Evolutionary conservation across 768 basidiomycete species (phyloP).

Genomic region (Trametopsis cervina): DNA sequence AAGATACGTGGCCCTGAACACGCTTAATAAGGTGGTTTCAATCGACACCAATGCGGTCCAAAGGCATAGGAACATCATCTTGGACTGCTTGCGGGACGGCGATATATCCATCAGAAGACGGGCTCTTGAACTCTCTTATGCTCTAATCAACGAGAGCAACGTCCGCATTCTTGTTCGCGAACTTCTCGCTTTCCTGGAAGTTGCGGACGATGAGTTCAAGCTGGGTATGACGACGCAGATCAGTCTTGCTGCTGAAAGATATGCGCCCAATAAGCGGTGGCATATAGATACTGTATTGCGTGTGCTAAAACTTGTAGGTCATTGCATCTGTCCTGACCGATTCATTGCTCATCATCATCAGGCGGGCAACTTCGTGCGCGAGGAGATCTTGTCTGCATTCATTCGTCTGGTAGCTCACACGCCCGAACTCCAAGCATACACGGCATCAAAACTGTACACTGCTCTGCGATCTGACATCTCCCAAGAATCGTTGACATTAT

Average conservation of each 20-base stretch:
- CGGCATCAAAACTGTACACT: conserved; percentile 83
- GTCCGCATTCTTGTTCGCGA: conserved; percentile 90
- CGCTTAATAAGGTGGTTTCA: conserved; percentile 94
- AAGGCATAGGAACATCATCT: conserved; percentile 94
- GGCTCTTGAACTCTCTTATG: conserved; percentile 94
- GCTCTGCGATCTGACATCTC: conserved; percentile 89
- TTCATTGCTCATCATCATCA: conserved; percentile 24
- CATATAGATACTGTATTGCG: conserved; percentile 97
- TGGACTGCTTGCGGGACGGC: conserved; percentile 98
- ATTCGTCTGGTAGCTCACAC: conserved; percentile 96
- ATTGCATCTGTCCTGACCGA: neutral
- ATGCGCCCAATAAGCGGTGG: conserved; percentile 97
- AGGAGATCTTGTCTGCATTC: conserved; percentile 92
- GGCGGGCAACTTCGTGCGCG: conserved; percentile 97
- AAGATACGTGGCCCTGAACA: conserved; percentile 97
- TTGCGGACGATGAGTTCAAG: conserved; percentile 99
- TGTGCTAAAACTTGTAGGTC: conserved; percentile 79
- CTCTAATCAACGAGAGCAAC: conserved; percentile 91
- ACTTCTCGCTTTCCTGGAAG: conserved; percentile 91
- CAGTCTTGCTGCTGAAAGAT: conserved; percentile 89
- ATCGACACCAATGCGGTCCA: conserved; percentile 99
- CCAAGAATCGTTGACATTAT: conserved; percentile 90
- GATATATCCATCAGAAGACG: conserved; percentile 97
- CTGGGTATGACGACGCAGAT: conserved; percentile 97
- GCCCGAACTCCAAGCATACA: conserved; percentile 93